Conservation (phyloP, 441 rosid species). For the Pelargonium cotyledonis region DNA sequence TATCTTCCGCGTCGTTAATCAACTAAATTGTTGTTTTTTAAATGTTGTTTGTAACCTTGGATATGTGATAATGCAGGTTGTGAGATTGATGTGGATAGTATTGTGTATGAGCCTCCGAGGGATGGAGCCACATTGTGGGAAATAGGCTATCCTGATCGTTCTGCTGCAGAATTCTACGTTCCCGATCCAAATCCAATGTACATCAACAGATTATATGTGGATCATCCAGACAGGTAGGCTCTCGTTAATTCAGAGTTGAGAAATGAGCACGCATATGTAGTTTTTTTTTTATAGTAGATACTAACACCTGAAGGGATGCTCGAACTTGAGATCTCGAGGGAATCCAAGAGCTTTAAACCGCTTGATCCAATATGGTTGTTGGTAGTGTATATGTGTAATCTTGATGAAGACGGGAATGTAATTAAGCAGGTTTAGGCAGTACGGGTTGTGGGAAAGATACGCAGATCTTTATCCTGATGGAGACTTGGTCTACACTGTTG, state of each 20-base stretch:
- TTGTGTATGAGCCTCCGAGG: constrained; percentile 63
- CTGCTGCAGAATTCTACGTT: constrained; percentile 65
- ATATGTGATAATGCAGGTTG: constrained; percentile 32
- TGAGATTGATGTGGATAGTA: constrained; percentile 40
- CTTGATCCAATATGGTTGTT: too few relatives aligned
- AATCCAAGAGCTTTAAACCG: too few relatives aligned
- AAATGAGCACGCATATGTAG: too few relatives aligned
- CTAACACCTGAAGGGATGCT: too few relatives aligned
- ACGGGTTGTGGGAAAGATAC: constrained; percentile 67
- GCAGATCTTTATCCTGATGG: constrained; percentile 41
- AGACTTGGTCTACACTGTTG: constrained; percentile 46
- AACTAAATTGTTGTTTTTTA: too few relatives aligned
- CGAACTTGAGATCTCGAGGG: too few relatives aligned
- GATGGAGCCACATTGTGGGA: constrained; percentile 89
- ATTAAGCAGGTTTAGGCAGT: constrained; percentile 60
- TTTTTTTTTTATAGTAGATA: too few relatives aligned
- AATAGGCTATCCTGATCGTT: constrained; percentile 72
- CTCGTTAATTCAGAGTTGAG: too few relatives aligned
- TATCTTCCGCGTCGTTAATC: too few relatives aligned
- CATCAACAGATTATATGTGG: constrained; percentile 41
- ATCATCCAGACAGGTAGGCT: constrained; percentile 58
- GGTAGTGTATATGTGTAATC: too few relatives aligned
- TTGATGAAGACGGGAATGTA: too few relatives aligned
- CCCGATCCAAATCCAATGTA: constrained; percentile 68
- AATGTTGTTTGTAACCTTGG: too few relatives aligned